These are phyloP conservation scores for Trypanosoma conorhini DNA, from an alignment of 208 protist genomes.

Conservation along the genomic window DNA sequence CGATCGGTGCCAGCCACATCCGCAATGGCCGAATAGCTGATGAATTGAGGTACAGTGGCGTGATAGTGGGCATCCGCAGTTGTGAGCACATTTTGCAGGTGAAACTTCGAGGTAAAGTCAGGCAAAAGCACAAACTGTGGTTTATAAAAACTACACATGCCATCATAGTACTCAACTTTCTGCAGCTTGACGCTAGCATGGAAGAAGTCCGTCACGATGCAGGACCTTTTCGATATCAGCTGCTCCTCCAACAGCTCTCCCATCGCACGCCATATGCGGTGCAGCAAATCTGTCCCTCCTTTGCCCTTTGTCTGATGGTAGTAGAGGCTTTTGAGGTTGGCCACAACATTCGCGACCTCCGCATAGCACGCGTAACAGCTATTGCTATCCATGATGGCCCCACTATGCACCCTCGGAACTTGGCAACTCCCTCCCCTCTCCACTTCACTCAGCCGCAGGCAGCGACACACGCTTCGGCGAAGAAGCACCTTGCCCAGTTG, in stretches of 20 bases:
- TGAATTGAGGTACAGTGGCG: slow-evolving; percentile 46
- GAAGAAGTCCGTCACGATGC: slow-evolving; percentile 70
- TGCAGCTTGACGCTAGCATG: slow-evolving; percentile 84
- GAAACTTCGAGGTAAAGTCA: slow-evolving; percentile 86
- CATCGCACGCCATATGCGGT: slow-evolving; percentile 70
- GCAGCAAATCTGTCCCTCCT: slow-evolving; percentile 54
- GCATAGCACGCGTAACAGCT: slow-evolving; percentile 72
- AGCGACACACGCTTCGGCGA: too few relatives aligned
- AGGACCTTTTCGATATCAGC: slow-evolving; percentile 62
- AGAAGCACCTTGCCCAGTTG: too few relatives aligned
- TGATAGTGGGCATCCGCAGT: slow-evolving; percentile 84
- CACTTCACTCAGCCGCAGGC: too few relatives aligned
- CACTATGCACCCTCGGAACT: not conserved
- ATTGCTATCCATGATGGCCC: slow-evolving; percentile 19
- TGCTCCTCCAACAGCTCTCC: slow-evolving; percentile 63
- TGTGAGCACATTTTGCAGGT: slow-evolving; percentile 72
- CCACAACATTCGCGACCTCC: slow-evolving; percentile 75
- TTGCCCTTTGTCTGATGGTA: slow-evolving; percentile 53
- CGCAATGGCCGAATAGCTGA: slow-evolving; percentile 53
- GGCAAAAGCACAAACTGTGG: slow-evolving; percentile 80
- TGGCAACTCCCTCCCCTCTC: too few relatives aligned
- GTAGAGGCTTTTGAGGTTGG: slow-evolving; percentile 52
- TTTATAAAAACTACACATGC: slow-evolving; percentile 59
- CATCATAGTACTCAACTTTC: slow-evolving; percentile 53
- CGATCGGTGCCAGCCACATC: slow-evolving; percentile 46